These are phyloP conservation scores for Fusarium subtropicale DNA, from an alignment of 2,329 filamentous ascomycete species.

Conservation along the genomic window DNA sequence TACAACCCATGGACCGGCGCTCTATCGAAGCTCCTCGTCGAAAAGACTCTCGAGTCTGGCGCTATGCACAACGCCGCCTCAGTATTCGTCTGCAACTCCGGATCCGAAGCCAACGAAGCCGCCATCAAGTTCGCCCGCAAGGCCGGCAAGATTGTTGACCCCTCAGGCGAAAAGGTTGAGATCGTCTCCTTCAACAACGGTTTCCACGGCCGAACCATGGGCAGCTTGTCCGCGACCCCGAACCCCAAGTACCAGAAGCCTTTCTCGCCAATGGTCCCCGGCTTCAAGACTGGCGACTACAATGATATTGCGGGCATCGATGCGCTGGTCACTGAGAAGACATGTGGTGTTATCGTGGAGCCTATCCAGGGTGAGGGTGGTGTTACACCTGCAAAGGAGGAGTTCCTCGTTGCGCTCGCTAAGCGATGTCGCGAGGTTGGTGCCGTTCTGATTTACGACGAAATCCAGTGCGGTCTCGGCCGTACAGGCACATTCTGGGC, in stretches of 20 bases:
- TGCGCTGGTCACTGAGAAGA: constrained; percentile 81
- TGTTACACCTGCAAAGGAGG: constrained; percentile 83
- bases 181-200: constrained; percentile 91
- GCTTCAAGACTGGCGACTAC: constrained; percentile 86
- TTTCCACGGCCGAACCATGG: constrained; percentile 98
- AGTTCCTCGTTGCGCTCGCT: constrained; percentile 87
- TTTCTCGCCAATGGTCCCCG: constrained; percentile 94
- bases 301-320: constrained; percentile 82
- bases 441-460: constrained; percentile 91
- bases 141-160: constrained; percentile 80
- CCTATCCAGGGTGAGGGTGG: constrained; percentile 98
- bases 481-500: constrained; percentile 94
- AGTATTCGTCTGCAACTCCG: constrained; percentile 96
- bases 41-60: constrained; percentile 81
- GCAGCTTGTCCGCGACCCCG: constrained; percentile 91
- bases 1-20: constrained; percentile 96
- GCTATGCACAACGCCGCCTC: constrained; percentile 83
- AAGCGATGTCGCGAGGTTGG: constrained; percentile 86
- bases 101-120: constrained; percentile 96
- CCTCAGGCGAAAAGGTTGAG: constrained; percentile 79
- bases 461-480: constrained; percentile 94
- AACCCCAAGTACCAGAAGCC: constrained; percentile 98
- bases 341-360: constrained; percentile 95
- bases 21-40: constrained; percentile 85
- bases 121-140: constrained; percentile 98